phyloP scores from a whole-genome alignment of 2,329 filamentous ascomycete genomes.

The Hymenoscyphus linearis region DNA sequence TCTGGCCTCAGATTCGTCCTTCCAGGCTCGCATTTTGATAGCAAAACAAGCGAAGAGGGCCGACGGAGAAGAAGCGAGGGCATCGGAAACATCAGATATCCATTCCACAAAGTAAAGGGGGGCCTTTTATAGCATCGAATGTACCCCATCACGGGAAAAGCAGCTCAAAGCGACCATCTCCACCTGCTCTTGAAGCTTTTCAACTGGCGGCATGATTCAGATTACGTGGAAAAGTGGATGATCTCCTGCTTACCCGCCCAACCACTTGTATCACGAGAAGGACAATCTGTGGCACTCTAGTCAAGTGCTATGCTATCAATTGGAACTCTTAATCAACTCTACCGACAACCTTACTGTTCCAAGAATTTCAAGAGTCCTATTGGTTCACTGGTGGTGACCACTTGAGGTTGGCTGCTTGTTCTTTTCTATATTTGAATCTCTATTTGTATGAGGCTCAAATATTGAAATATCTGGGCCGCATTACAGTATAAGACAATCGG shows the following conservation, averaged over 20 bases:
- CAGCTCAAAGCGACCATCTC: not conserved
- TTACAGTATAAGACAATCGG: not conserved
- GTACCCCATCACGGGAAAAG: not conserved
- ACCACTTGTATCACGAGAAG: not conserved
- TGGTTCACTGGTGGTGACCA: not conserved
- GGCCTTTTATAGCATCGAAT: not conserved
- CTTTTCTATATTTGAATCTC: not conserved
- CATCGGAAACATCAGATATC: not conserved
- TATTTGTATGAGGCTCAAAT: too few species aligned
- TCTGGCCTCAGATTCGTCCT: not conserved
- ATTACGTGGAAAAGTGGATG: not conserved
- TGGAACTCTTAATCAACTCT: not conserved
- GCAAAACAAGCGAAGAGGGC: not conserved
- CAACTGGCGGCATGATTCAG: not conserved
- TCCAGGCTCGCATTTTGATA: too few species aligned
- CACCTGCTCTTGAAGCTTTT: not conserved
- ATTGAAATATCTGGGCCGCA: not conserved
- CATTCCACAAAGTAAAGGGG: not conserved
- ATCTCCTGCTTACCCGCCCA: not conserved
- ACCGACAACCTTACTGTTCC: not conserved
- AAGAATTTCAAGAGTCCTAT: not conserved
- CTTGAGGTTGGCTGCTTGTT: not conserved
- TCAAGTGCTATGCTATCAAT: not conserved
- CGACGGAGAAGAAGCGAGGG: not conserved
- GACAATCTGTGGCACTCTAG: not conserved